phyloP scores from a whole-genome alignment of 305 asterid genomes.

The Rubia peregrina region DNA sequence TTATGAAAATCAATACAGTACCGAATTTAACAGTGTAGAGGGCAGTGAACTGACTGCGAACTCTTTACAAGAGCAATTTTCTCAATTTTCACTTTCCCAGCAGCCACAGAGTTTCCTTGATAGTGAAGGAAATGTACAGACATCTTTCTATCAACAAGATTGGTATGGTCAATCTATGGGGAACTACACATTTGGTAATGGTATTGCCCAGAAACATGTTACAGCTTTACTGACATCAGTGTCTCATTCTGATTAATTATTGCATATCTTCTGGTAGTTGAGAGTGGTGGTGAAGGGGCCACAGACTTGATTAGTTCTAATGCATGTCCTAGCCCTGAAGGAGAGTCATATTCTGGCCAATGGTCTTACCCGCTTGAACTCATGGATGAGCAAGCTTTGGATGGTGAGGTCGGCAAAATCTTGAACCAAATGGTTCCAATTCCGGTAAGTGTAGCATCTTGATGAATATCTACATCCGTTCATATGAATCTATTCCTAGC shows the following conservation, averaged over 20 bases:
- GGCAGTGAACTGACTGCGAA: constrained; percentile 31
- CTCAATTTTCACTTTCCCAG: constrained; percentile 65
- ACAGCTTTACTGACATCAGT: constrained; percentile 8
- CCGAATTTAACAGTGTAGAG: constrained; percentile 35
- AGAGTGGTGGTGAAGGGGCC: constrained; percentile 40
- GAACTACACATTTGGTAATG: constrained; percentile 48
- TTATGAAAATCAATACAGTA: constrained; percentile 47
- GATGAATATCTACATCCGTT: neutral
- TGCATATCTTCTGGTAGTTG: constrained; percentile 39
- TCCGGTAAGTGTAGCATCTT: constrained; percentile 50
- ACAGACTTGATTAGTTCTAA: constrained; percentile 40
- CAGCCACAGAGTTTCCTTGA: constrained; percentile 47
- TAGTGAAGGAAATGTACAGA: constrained; percentile 36
- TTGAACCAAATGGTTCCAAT: constrained; percentile 90
- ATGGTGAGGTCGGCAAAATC: constrained; percentile 83
- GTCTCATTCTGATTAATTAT: constrained; percentile 16
- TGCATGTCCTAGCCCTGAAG: constrained; percentile 70
- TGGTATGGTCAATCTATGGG: constrained; percentile 68
- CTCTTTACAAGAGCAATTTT: constrained; percentile 61
- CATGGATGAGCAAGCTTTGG: constrained; percentile 60
- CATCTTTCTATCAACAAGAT: constrained; percentile 55
- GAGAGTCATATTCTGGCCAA: constrained; percentile 41
- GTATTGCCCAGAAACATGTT: constrained; percentile 21
- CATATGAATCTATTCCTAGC: neutral
- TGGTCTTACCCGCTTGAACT: constrained; percentile 59